Percentiles rank a stretch among this genome's conserved stretches.
Evolutionary conservation across 331 rosid genomes (phyloP).

Genomic region (Cydonia oblonga): DNA sequence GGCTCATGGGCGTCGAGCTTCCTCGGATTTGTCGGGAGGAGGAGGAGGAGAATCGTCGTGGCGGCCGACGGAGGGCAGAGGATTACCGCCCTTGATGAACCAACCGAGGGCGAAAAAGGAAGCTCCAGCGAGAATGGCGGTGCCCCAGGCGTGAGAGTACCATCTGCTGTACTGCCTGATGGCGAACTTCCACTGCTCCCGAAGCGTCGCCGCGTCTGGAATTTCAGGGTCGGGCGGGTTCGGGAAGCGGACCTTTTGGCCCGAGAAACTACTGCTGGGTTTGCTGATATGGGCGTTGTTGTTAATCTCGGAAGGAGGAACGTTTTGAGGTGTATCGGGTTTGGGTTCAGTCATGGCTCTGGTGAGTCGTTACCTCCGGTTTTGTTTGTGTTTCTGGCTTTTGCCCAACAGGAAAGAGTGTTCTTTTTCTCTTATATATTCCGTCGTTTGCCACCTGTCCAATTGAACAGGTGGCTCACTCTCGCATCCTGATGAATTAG

Average conservation of each 20-base stretch:
- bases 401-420: neutral
- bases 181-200: constrained; percentile 83
- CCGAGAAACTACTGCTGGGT: constrained; percentile 15
- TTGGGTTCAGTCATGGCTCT: constrained; percentile 24
- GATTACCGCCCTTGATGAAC: constrained; percentile 82
- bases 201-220: constrained; percentile 67
- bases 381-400: neutral
- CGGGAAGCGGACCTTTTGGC: constrained; percentile 21
- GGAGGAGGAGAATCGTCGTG: constrained; percentile 13
- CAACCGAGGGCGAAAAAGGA: constrained; percentile 92
- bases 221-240: constrained; percentile 62
- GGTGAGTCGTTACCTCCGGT: neutral
- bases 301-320: constrained; percentile 13
- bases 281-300: neutral
- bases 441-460: neutral
- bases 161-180: constrained; percentile 60
- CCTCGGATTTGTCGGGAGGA: constrained; percentile 10
- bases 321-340: constrained; percentile 18
- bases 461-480: neutral
- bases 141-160: constrained; percentile 95
- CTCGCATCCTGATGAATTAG: neutral
- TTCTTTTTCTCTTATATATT: no score
- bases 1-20: constrained; percentile 14
- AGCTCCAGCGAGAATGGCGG: constrained; percentile 77
- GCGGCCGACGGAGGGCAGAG: constrained; percentile 45